Percentiles rank a stretch among this genome's conserved stretches.
Conservation (phyloP, 1,284 basidiomycete species). For the Blastosporella zonata region DNA sequence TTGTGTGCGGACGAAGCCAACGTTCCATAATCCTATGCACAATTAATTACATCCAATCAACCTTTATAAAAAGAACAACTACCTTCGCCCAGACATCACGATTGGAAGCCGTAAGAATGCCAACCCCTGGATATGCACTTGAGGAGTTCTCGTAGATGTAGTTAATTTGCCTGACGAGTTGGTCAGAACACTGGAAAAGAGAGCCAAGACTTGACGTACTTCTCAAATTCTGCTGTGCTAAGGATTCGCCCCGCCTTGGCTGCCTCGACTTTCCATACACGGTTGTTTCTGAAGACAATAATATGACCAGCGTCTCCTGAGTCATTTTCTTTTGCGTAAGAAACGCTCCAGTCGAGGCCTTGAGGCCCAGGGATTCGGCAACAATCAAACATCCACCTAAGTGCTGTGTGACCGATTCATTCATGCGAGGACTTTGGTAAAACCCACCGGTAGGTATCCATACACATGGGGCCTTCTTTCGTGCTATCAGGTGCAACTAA, state of each 20-base stretch:
- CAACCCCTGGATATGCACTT: slow-evolving; percentile 68
- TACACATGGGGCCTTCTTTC: slow-evolving; percentile 76
- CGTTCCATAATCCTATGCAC: slow-evolving; percentile 56
- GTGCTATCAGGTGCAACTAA: slow-evolving; percentile 68
- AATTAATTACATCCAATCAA: not conserved
- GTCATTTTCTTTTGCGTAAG: slow-evolving; percentile 62
- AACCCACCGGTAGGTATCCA: slow-evolving; percentile 81
- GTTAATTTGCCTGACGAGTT: slow-evolving; percentile 62
- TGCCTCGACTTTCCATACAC: slow-evolving; percentile 73
- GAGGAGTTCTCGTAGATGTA: slow-evolving; percentile 67
- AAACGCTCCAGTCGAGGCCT: slow-evolving; percentile 75
- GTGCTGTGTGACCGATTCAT: not conserved
- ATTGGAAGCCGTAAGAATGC: slow-evolving; percentile 73
- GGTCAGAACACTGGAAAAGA: not conserved
- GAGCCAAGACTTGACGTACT: slow-evolving; percentile 35
- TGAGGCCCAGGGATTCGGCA: slow-evolving; percentile 75
- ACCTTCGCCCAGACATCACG: slow-evolving; percentile 86
- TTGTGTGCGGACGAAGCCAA: slow-evolving; percentile 60
- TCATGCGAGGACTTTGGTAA: not conserved
- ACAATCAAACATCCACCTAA: slow-evolving; percentile 91
- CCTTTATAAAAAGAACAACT: not conserved
- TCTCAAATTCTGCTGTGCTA: slow-evolving; percentile 67
- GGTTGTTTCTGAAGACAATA: slow-evolving; percentile 74
- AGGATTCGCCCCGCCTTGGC: slow-evolving; percentile 56
- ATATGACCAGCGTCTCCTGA: slow-evolving; percentile 72